Evolutionary conservation across 2,329 filamentous ascomycete species (phyloP), one percentile per base, ranked within the genome.

Genomic region (Sclerotinia subarctica): DNA sequence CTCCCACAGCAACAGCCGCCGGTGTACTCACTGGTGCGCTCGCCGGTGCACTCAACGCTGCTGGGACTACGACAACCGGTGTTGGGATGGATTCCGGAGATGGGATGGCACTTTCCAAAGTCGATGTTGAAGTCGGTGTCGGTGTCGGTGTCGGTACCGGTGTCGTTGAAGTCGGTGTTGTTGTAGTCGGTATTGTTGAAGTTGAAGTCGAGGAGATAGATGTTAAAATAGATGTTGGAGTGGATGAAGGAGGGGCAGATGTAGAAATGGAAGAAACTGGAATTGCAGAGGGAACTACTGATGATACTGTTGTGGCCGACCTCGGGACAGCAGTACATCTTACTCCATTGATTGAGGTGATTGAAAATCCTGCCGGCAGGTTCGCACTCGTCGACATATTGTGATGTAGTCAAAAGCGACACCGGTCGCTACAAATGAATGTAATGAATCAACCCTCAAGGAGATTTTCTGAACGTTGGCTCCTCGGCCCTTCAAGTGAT

Each of bases 301-400:
- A 42, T 54, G 52, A 15, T 59, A n/a, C 32, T 69, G 70, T 69
- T 69, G 54, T 72, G 68, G 71, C 68, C 68, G 73, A 66, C 73
- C 76, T 82, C 59, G 83, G 84, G 71, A 86, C 78, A 69, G 82
- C 84, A 73, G 85, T 86, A 78, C 85, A 86, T 76, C 81, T 80
- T 75, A 80, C 82, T 64, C 83, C 83, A 68, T 80, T 77, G 66
- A 85, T 78, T 60, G 77, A 82, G 66, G 83, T 86, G 68, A 84
- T 80, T 69, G 82, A 82, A 69, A 81, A 81, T 74, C 82, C 81
- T 74, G 77, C 76, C 71, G 79, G 80, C 75, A 84, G 80, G 75
- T 72, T 75, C 60, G 73, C 65, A 60, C 66, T 71, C 29, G 72
- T 75, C 71, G 76, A 80, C 83, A 85, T 85, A 68, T 72, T 78